A percentile compares a stretch with the other conserved stretches of the same genome.
Evolutionary conservation across 2,329 filamentous ascomycete genomes (phyloP).

Genomic region (Penicillium thymicola): DNA sequence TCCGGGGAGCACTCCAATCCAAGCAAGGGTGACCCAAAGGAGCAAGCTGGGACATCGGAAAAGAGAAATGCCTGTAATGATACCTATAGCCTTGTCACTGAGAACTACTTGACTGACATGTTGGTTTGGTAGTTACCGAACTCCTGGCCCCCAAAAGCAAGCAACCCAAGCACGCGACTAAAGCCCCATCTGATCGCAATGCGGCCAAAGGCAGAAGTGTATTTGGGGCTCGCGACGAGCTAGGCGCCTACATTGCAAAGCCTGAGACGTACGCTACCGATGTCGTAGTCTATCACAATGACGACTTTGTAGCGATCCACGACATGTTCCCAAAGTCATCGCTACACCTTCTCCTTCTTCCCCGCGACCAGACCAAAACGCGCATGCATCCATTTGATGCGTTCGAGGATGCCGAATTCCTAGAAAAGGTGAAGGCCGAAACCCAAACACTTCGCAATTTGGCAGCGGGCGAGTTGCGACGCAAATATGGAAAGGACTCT

Average conservation of each 20-base stretch:
- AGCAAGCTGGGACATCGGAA: constrained; percentile 14
- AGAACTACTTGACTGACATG: background rate
- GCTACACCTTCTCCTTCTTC: constrained; percentile 84
- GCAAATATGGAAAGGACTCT: constrained; percentile 64
- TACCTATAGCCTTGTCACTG: background rate
- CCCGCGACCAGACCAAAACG: constrained; percentile 61
- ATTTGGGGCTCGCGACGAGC: constrained; percentile 55
- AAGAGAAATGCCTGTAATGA: constrained; percentile 40
- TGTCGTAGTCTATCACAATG: constrained; percentile 63
- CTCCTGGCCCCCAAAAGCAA: constrained; percentile 54
- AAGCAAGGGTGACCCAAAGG: background rate
- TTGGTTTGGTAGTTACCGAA: constrained; percentile 45
- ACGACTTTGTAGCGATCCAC: constrained; percentile 71
- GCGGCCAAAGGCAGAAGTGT: constrained; percentile 16
- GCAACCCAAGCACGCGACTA: constrained; percentile 25
- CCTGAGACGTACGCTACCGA: constrained; percentile 59
- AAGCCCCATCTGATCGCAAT: constrained; percentile 16
- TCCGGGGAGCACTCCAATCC: background rate
- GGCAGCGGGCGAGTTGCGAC: constrained; percentile 71
- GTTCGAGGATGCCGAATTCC: constrained; percentile 67
- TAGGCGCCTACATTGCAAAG: constrained; percentile 64
- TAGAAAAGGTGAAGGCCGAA: constrained; percentile 61
- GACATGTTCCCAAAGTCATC: constrained; percentile 84
- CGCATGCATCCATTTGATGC: constrained; percentile 72
- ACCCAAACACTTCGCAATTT: constrained; percentile 59